A percentile compares a stretch with the other conserved stretches of the same genome.
Conservation (phyloP, 2,329 filamentous ascomycete species). For the Neonectria ditissima region DNA sequence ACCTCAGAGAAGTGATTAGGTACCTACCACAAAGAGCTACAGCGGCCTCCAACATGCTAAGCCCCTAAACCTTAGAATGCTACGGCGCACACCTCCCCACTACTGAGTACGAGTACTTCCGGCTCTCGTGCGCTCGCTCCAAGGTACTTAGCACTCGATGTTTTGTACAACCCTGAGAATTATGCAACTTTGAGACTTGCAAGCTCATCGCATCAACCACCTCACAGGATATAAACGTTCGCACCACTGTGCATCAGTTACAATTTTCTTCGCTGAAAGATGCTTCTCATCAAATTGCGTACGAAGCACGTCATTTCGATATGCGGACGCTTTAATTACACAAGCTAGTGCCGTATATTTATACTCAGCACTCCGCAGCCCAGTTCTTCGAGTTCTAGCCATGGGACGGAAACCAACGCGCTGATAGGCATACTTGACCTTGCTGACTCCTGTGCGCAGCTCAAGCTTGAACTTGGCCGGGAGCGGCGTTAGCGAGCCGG, state of each 20-base stretch:
- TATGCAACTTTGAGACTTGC: not conserved
- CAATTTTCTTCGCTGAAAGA: not conserved
- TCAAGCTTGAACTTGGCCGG: slow-evolving; percentile 2
- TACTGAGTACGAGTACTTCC: too few relatives aligned
- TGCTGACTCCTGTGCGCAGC: not conserved
- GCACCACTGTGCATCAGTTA: not conserved
- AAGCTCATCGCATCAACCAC: not conserved
- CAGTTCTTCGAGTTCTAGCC: not conserved
- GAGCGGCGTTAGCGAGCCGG: not conserved
- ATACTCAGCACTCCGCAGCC: not conserved
- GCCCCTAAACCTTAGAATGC: not conserved
- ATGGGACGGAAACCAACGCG: slow-evolving; percentile 5
- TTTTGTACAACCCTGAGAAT: slow-evolving; percentile 4
- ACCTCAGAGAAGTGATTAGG: not conserved
- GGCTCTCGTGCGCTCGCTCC: too few relatives aligned
- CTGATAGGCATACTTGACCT: not conserved
- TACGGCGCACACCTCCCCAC: not conserved
- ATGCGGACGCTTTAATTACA: too few relatives aligned
- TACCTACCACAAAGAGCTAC: not conserved
- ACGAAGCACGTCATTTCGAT: too few relatives aligned
- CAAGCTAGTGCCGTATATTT: not conserved
- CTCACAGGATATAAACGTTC: not conserved
- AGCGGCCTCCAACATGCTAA: not conserved
- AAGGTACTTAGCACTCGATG: not conserved
- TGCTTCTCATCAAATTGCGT: too few relatives aligned